These are phyloP conservation scores for Chytriomyces hyalinus DNA, from an alignment of 192 early-diverging fungal species.

Conservation along the genomic window DNA sequence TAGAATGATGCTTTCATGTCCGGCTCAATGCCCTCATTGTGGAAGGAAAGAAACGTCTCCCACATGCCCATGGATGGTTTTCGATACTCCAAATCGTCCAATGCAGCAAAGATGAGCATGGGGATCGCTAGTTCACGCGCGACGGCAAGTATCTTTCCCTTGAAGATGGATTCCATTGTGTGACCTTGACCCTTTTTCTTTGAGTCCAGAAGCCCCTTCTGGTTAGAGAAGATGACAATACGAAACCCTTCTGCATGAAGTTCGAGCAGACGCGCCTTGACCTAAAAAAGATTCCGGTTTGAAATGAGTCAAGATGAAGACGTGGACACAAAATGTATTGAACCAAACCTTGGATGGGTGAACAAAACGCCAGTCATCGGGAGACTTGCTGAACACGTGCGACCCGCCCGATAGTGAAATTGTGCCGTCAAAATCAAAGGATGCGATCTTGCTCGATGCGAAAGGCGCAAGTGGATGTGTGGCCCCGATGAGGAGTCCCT, in stretches of 20 bases:
- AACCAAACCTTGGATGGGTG: slow-evolving; percentile 54
- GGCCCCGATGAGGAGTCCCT: background rate
- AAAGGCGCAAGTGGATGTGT: background rate
- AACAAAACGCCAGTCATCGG: slow-evolving; percentile 82
- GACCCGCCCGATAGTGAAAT: slow-evolving; percentile 71
- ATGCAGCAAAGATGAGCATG: slow-evolving; percentile 75
- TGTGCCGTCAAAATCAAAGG: slow-evolving; percentile 82
- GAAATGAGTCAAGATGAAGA: too few relatives aligned
- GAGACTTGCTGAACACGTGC: slow-evolving; percentile 65
- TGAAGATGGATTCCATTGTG: slow-evolving; percentile 47
- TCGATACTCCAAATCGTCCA: slow-evolving; percentile 69
- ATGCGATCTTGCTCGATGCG: slow-evolving; percentile 60
- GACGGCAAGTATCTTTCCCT: slow-evolving; percentile 40
- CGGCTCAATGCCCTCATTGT: slow-evolving; percentile 34
- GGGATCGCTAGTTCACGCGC: slow-evolving; percentile 50
- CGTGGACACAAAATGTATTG: too few relatives aligned
- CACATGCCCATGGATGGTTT: slow-evolving; percentile 79
- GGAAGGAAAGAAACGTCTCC: slow-evolving; percentile 30
- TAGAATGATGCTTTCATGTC: slow-evolving; percentile 73
- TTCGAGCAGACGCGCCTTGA: slow-evolving; percentile 55
- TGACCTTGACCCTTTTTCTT: slow-evolving; percentile 32
- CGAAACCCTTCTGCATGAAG: slow-evolving; percentile 59
- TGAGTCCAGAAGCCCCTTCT: slow-evolving; percentile 56
- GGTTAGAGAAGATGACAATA: slow-evolving; percentile 80
- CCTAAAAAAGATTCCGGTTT: too few relatives aligned